Base-by-base conservation (phyloP, 805 yeast species). In the Cyberlindnera sargentensis region DNA sequence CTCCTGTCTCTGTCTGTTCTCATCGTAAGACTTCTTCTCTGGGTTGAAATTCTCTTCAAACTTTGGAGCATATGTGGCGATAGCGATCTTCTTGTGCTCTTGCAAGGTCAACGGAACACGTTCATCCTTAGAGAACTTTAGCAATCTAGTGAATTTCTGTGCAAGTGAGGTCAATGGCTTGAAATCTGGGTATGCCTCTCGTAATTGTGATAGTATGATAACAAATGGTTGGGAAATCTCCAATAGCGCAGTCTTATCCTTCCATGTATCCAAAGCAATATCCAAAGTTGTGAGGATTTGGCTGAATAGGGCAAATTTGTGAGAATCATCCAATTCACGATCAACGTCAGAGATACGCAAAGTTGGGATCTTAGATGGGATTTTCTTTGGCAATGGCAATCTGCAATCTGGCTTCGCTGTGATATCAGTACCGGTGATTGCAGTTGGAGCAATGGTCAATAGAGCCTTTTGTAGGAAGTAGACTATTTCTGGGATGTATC, bases 21-120 rank as follows among this genome's bases (percentile, higher is more conserved):
- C 76, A 62, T 91, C 96, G 63, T 88, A 84, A 7, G 95, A 85
- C 68, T 86, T 90, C 77, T 81, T 86, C 60, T 88, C 96, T 44
- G 96, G 96, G 67, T 90, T 91, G 76, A 82, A 93, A 71, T 89
- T 88, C 58, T 88, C 98, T 66, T 91, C 97, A 62, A 84, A 93
- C 65, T 85, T 82, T 51, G 99, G 99, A 32, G 89, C 84, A 56
- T 75, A 76, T 2, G 95, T 76, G 34, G 89, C 82, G 57, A 93
- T 84, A 3, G 96, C 84, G 44, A 93, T 60, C 25, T 95, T 88
- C 57, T 76, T 78, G 68, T 90, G 97, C 6, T 76, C 67, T 66
- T 93, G 99, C 49, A 93, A 72, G 11, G 78, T 69, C 55, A 93
- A 73, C 45, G 97, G 96, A 45, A 61, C 67, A 47, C 85, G 76